Percentiles rank a stretch among this genome's conserved stretches.
Evolutionary conservation across 2,329 filamentous ascomycete species (phyloP).

Genomic region (Celoporthe dispersa): DNA sequence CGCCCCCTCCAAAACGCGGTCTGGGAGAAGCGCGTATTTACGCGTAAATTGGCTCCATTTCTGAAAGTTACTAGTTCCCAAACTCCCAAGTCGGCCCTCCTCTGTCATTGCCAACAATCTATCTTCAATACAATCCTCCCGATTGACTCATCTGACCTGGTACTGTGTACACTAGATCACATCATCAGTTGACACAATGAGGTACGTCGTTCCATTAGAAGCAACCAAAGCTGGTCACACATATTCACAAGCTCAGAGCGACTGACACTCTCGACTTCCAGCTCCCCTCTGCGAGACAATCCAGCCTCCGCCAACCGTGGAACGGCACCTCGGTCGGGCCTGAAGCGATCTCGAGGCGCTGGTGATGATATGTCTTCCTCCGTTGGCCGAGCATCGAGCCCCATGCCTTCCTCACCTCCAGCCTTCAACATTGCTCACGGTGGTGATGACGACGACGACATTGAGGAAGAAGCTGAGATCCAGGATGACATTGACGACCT

Average conservation of each 20-base stretch:
- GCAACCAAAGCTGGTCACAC: not conserved
- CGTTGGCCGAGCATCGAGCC: slow-evolving; percentile 58
- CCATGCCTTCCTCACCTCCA: slow-evolving; percentile 69
- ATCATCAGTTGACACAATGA: slow-evolving; percentile 22
- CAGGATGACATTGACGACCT: slow-evolving; percentile 77
- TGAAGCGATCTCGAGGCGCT: slow-evolving; percentile 59
- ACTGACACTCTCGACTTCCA: slow-evolving; percentile 44
- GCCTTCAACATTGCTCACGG: slow-evolving; percentile 68
- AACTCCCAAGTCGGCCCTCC: not conserved
- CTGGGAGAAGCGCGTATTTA: slow-evolving; percentile 5
- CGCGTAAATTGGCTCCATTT: slow-evolving; percentile 24
- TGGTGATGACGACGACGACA: slow-evolving; percentile 71
- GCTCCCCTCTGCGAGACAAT: slow-evolving; percentile 81
- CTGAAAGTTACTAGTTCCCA: slow-evolving; percentile 5
- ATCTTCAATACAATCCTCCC: not conserved
- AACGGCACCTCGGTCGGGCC: slow-evolving; percentile 52
- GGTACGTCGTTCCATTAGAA: slow-evolving; percentile 17
- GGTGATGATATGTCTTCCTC: slow-evolving; percentile 57
- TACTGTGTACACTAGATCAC: not conserved
- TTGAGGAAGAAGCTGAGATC: slow-evolving; percentile 70
- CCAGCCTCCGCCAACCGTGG: slow-evolving; percentile 85
- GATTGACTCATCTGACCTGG: not conserved
- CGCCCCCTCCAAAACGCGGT: not conserved
- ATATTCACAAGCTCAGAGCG: not conserved
- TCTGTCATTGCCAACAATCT: not conserved